Percentiles rank a stretch among this genome's conserved stretches.
These are phyloP conservation scores for Clonostachys byssicola DNA, from an alignment of 2,329 filamentous ascomycete genomes.

Conservation along the genomic window DNA sequence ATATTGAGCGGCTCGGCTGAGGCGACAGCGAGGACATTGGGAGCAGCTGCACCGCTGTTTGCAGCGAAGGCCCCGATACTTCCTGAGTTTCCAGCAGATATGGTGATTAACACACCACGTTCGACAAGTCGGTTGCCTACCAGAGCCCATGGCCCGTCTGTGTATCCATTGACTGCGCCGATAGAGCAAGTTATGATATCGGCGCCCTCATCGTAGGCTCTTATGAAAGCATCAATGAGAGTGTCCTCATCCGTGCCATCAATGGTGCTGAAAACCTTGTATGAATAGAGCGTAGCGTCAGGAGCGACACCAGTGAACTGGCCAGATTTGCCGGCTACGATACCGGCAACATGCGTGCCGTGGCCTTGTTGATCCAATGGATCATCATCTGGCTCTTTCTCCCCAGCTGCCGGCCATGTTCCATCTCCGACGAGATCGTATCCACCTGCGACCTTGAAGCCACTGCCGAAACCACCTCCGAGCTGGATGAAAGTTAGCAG, in stretches of 20 bases:
- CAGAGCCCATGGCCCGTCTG: slow-evolving; percentile 20
- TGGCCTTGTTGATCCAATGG: slow-evolving; percentile 16
- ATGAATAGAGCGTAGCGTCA: slow-evolving; percentile 15
- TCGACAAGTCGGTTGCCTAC: slow-evolving; percentile 21
- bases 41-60: slow-evolving; percentile 30
- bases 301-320: slow-evolving; percentile 19
- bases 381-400: slow-evolving; percentile 13
- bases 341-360: slow-evolving; percentile 21
- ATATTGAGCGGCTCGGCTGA: slow-evolving; percentile 27
- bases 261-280: slow-evolving; percentile 16
- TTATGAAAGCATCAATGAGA: slow-evolving; percentile 27
- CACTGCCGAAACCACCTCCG: slow-evolving; percentile 14
- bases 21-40: slow-evolving; percentile 34
- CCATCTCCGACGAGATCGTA: slow-evolving; percentile 14
- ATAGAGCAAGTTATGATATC: slow-evolving; percentile 28
- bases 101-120: slow-evolving; percentile 32
- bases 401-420: neutral
- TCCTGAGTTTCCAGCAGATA: slow-evolving; percentile 39
- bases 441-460: slow-evolving; percentile 15
- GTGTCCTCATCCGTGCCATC: slow-evolving; percentile 15
- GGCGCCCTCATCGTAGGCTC: slow-evolving; percentile 17
- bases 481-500: slow-evolving; percentile 4
- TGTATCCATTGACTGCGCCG: slow-evolving; percentile 17
- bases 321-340: slow-evolving; percentile 17
- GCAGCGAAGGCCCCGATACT: slow-evolving; percentile 31